A percentile compares a stretch with the other conserved stretches of the same genome.
These are phyloP conservation scores for Hypoxylon crocopeplum DNA, from an alignment of 495 filamentous ascomycete species.

Conservation along the genomic window DNA sequence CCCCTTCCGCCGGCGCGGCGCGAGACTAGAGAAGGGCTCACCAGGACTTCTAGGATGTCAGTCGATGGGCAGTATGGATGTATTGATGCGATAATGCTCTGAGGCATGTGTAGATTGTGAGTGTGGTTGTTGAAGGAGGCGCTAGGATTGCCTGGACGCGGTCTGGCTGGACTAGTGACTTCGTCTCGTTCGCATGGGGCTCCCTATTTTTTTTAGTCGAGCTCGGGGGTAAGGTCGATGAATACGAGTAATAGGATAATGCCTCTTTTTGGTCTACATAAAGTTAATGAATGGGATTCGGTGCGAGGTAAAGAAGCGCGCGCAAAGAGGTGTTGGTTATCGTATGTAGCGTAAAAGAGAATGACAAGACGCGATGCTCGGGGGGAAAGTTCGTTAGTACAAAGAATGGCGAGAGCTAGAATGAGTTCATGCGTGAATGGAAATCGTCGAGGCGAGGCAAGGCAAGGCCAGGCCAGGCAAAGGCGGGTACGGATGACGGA, in stretches of 20 bases:
- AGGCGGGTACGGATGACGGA: conserved; percentile 38
- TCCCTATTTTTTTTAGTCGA: not conserved
- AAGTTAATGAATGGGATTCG: conserved; percentile 27
- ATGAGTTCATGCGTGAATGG: conserved; percentile 32
- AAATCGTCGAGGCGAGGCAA: conserved; percentile 39
- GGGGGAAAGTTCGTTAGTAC: not conserved
- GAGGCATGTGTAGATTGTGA: conserved; percentile 26
- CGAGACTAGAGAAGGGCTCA: conserved; percentile 37
- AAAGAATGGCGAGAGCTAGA: conserved; percentile 40
- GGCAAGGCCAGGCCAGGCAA: conserved; percentile 18
- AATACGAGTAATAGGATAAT: conserved; percentile 23
- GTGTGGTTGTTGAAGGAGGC: not conserved
- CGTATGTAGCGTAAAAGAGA: conserved; percentile 15
- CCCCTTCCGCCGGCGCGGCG: conserved; percentile 46
- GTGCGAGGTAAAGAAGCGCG: conserved; percentile 3
- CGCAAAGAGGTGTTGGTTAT: conserved; percentile 16
- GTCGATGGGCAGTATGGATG: conserved; percentile 17
- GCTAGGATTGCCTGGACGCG: not conserved
- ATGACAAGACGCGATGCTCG: conserved; percentile 29
- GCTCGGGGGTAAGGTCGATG: conserved; percentile 9
- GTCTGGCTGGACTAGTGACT: conserved; percentile 12
- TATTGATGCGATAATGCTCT: conserved; percentile 24
- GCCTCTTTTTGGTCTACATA: not conserved
- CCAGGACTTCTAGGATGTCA: conserved; percentile 22
- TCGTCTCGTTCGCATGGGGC: conserved; percentile 22